These are phyloP conservation scores for Aspergillus nanangensis DNA, from an alignment of 495 filamentous ascomycete species.

Conservation along the genomic window DNA sequence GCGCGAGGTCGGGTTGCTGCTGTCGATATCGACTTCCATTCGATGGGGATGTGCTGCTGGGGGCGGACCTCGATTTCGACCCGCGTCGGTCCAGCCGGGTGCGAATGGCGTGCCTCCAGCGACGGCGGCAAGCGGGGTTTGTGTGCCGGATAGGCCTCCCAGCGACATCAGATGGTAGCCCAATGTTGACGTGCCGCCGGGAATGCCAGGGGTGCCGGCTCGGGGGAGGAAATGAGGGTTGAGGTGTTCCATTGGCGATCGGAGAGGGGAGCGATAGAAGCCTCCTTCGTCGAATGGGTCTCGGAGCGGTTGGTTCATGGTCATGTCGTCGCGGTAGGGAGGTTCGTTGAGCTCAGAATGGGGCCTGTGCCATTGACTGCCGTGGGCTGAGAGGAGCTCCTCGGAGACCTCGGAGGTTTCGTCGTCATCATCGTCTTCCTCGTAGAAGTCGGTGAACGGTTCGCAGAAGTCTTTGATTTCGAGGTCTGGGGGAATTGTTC, in stretches of 20 bases:
- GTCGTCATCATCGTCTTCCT: conserved; percentile 62
- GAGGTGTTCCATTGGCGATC: conserved; percentile 49
- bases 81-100: conserved; percentile 44
- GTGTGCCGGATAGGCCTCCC: conserved; percentile 70
- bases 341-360: conserved; percentile 26
- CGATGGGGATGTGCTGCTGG: conserved; percentile 7
- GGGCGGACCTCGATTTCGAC: conserved; percentile 15
- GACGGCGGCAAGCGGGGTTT: conserved; percentile 82
- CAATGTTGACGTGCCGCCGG: conserved; percentile 81
- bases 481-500: conserved; percentile 72
- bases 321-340: conserved; percentile 31
- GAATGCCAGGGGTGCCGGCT: conserved; percentile 69
- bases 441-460: conserved; percentile 94
- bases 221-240: conserved; percentile 61
- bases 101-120: conserved; percentile 62
- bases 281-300: conserved; percentile 22
- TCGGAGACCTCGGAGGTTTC: conserved; percentile 39
- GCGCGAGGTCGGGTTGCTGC: conserved; percentile 33
- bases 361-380: conserved; percentile 18
- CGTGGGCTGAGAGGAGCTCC: conserved; percentile 25
- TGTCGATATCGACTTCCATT: conserved; percentile 28
- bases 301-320: conserved; percentile 20
- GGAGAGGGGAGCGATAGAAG: conserved; percentile 32
- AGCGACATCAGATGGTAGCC: conserved; percentile 82
- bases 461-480: conserved; percentile 96